These are phyloP conservation scores for Sporothrix brasiliensis DNA, from an alignment of 2,329 filamentous ascomycete species.

Conservation along the genomic window DNA sequence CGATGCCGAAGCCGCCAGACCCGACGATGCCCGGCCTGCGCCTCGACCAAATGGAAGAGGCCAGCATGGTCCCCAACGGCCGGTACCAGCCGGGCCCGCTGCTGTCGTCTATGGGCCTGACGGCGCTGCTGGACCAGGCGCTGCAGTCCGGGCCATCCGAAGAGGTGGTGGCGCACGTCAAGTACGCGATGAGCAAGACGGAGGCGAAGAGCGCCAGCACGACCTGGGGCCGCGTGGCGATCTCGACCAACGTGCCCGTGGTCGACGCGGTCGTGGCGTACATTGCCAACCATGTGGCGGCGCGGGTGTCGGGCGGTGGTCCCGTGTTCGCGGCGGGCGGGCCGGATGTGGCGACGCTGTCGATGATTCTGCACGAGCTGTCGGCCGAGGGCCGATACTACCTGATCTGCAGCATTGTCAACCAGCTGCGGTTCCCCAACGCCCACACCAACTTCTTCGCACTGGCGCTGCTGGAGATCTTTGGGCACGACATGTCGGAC, in stretches of 20 bases:
- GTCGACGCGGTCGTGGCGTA: conserved; percentile 84
- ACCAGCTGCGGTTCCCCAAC: conserved; percentile 89
- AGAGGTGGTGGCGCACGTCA: conserved; percentile 75
- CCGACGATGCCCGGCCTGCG: conserved; percentile 74
- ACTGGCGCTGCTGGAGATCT: conserved; percentile 80
- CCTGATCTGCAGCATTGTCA: conserved; percentile 79
- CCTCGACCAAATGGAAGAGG: conserved; percentile 74
- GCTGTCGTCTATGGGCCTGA: conserved; percentile 58
- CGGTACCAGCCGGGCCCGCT: conserved; percentile 64
- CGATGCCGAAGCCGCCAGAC: conserved; percentile 70
- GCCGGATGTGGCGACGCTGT: conserved; percentile 71
- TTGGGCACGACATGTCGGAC: conserved; percentile 72
- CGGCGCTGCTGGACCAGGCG: conserved; percentile 63
- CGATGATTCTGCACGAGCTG: conserved; percentile 74
- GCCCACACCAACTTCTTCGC: conserved; percentile 92
- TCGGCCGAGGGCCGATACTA: conserved; percentile 80
- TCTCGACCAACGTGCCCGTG: conserved; percentile 69
- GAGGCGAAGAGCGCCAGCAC: conserved; percentile 55
- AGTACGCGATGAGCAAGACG: conserved; percentile 67
- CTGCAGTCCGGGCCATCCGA: conserved; percentile 65
- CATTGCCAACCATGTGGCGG: conserved; percentile 72
- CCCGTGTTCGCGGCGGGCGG: conserved; percentile 66
- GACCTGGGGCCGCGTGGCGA: conserved; percentile 66
- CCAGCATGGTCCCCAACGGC: conserved; percentile 67
- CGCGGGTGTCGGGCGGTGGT: conserved; percentile 62